phyloP scores from a whole-genome alignment of 257 asterid species.

The Solanum bulbocastanum region DNA sequence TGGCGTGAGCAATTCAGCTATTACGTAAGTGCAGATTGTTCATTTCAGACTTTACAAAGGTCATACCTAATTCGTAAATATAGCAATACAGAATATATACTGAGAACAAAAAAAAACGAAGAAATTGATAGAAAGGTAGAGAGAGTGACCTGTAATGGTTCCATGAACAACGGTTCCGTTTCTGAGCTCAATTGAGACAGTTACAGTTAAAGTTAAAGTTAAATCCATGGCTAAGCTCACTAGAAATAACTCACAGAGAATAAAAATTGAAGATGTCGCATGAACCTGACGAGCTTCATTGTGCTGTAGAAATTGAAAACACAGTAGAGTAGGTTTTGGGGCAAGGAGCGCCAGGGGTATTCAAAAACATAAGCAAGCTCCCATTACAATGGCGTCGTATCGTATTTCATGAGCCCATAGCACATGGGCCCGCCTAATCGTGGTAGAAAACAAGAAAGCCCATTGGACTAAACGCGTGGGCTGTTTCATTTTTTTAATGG shows the following conservation, averaged over 20 bases:
- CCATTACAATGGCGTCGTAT: neutral
- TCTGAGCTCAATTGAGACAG: conserved; percentile 35
- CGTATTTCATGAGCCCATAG: neutral
- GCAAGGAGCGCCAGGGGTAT: neutral
- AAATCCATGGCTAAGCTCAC: neutral
- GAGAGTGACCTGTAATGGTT: conserved; percentile 23
- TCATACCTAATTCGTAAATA: neutral
- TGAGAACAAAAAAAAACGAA: neutral
- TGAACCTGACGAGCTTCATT: conserved; percentile 4
- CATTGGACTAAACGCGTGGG: neutral
- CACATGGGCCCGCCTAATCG: neutral
- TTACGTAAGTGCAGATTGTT: neutral
- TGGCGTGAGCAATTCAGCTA: neutral
- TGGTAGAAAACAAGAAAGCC: neutral
- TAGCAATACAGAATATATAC: neutral
- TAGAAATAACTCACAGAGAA: neutral
- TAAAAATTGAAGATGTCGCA: neutral
- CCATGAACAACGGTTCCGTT: conserved; percentile 38
- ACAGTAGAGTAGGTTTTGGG: neutral
- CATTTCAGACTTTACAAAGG: neutral
- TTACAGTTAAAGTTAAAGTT: neutral
- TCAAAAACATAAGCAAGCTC: neutral
- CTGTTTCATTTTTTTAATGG: neutral
- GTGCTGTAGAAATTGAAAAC: neutral
- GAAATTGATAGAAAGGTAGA: neutral